Percentiles rank a stretch among this genome's conserved stretches.
Conservation (phyloP, 768 basidiomycete species). For the Neoboletus brunneissimus region DNA sequence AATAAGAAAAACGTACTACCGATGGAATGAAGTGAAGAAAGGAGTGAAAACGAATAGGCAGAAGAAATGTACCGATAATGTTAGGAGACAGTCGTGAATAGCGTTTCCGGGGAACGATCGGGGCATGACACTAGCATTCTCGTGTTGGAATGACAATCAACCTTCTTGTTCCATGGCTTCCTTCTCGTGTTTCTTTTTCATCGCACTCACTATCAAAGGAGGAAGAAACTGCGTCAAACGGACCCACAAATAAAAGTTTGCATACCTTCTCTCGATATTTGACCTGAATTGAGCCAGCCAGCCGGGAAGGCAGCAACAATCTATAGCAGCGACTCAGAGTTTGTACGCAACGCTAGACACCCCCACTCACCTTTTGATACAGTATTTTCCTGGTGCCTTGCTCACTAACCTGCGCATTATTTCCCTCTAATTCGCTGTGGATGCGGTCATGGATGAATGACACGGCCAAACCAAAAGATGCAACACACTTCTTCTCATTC, state of each 20-base stretch:
- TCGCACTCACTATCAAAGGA: conserved; percentile 62
- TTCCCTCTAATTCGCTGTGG: conserved; percentile 57
- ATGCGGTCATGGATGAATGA: not conserved
- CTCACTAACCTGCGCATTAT: conserved; percentile 70
- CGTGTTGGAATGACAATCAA: conserved; percentile 7
- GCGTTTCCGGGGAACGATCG: not conserved
- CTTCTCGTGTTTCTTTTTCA: conserved; percentile 80
- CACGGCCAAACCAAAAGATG: not conserved
- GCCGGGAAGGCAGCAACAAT: conserved; percentile 80
- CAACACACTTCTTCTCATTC: conserved; percentile 59
- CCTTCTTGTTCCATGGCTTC: conserved; percentile 63
- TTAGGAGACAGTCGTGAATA: conserved; percentile 11
- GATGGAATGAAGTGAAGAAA: not conserved
- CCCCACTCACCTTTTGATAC: conserved; percentile 64
- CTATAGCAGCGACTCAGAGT: conserved; percentile 28
- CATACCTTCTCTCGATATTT: conserved; percentile 84
- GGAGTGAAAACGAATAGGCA: not conserved
- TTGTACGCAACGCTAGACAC: not conserved
- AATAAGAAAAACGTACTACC: not conserved
- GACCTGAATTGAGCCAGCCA: conserved; percentile 83
- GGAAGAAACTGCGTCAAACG: not conserved
- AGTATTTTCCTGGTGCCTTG: conserved; percentile 76
- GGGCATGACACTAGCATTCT: not conserved
- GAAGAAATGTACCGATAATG: conserved; percentile 16
- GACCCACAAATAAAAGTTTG: not conserved